Base-by-base conservation (phyloP, 495 filamentous ascomycete genomes). In the Thermothielavioides terrestris region DNA sequence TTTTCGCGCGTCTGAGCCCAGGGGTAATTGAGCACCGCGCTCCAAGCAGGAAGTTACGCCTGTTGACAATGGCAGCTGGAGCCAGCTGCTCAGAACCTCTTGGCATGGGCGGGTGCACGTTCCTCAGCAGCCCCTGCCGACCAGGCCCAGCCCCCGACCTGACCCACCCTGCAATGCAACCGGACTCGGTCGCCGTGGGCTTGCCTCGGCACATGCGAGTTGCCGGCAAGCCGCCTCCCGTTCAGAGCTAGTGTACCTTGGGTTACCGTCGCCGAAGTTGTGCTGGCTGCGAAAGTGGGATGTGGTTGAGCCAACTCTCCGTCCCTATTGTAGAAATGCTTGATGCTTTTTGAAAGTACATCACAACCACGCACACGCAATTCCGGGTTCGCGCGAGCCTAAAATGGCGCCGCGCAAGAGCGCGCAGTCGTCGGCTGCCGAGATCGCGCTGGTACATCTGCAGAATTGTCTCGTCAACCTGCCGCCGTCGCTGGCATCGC, bases 401-500 rank as follows among this genome's bases (percentile, higher is more conserved):
- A 11, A 51, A 39, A 84, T 84, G 80, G 80, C 80, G 56, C 77
- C 80, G 58, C 60, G 68, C 49, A 84, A 75, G 67, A 87, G 82
- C 69, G 75, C 77, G 54, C 80, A 74, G 55, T 72, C 83, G 27
- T 80, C 80, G 0, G 75, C 81, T 40, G 88, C 85, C 32, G 86
- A 92, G 68, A 74, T 95, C 50, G 82, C 81, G 35, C 76, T 95
- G 20, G 77, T 85, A 20, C 85, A 88, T 46, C 76, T 96, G 9
- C 94, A 94, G 69, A 95, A 84, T 61, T 97, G 92, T 68, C 77
- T 98, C 17, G 86, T 95, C 54, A 98, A 97, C 65, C 76, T 98
- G 15, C 92, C 92, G 25, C 65, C 83, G n/a, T 86, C 87, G 3
- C 73, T 96, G 22, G 87, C 89, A 38, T 78, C 81, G 12, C 66